A percentile compares a stretch with the other conserved stretches of the same genome.
Evolutionary conservation across 371 early-diverging fungal genomes (phyloP).

Genomic region (Syncephalastrum contaminatum): DNA sequence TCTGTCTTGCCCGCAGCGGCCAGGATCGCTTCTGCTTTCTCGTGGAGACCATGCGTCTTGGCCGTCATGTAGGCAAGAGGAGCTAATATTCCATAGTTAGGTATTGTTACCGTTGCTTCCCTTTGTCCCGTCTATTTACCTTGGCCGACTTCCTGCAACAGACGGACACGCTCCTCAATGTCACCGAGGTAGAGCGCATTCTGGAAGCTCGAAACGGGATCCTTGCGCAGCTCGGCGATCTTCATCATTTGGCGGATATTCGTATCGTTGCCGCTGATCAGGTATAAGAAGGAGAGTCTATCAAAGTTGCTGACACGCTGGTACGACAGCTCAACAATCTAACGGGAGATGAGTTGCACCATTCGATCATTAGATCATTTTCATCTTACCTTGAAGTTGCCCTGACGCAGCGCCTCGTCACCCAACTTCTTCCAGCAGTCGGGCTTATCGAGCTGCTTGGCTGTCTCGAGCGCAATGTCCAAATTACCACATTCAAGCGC

Average conservation of each 20-base stretch:
- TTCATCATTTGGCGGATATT: constrained; percentile 91
- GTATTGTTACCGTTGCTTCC: background rate
- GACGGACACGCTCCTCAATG: constrained; percentile 78
- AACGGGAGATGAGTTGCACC: background rate
- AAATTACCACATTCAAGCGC: constrained; percentile 96
- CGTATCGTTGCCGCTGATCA: constrained; percentile 83
- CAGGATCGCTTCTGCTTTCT: constrained; percentile 81
- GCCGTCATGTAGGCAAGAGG: constrained; percentile 92
- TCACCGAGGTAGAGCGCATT: constrained; percentile 88
- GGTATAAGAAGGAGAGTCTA: constrained; percentile 90
- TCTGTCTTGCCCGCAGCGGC: constrained; percentile 65
- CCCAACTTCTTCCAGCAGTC: constrained; percentile 89
- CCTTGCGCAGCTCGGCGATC: constrained; percentile 82
- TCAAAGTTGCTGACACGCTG: constrained; percentile 89
- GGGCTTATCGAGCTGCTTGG: constrained; percentile 81
- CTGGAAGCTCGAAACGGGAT: constrained; percentile 85
- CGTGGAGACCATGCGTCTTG: constrained; percentile 81
- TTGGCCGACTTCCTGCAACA: constrained; percentile 85
- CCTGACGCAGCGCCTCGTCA: constrained; percentile 85
- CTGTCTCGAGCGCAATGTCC: constrained; percentile 90
- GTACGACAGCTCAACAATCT: constrained; percentile 87
- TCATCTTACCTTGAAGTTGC: constrained; percentile 71
- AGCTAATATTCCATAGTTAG: constrained; percentile 28
- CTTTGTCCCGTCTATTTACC: constrained; percentile 34
- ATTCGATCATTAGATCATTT: background rate